phyloP scores from a whole-genome alignment of 1,139 yeast species.

The Debaryomyces fabryi region DNA sequence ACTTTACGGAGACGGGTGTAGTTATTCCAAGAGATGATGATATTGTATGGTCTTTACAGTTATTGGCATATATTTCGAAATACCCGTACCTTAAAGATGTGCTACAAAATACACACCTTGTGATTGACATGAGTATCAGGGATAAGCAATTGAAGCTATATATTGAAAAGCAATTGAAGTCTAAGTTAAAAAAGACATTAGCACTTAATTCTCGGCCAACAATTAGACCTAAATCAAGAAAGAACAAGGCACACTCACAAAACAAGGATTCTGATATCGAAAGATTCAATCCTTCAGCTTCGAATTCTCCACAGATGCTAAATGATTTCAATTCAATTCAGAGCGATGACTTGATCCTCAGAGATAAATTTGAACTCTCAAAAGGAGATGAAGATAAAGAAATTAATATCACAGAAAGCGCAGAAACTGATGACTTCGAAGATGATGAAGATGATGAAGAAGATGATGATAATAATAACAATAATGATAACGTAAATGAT shows the following conservation, averaged over 20 bases:
- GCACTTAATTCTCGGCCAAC: slow-evolving; percentile 37
- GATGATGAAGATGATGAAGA: slow-evolving; percentile 27
- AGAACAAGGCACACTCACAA: slow-evolving; percentile 13
- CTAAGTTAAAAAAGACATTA: slow-evolving; percentile 34
- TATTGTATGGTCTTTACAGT: slow-evolving; percentile 89
- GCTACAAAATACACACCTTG: slow-evolving; percentile 70
- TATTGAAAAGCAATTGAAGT: slow-evolving; percentile 41
- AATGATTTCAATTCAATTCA: slow-evolving; percentile 35
- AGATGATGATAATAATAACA: slow-evolving; percentile 28
- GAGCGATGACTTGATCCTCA: slow-evolving; percentile 38
- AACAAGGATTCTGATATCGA: slow-evolving; percentile 23
- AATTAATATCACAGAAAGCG: slow-evolving; percentile 24
- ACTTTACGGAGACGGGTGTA: slow-evolving; percentile 69
- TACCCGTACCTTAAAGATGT: slow-evolving; percentile 77
- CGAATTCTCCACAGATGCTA: slow-evolving; percentile 47
- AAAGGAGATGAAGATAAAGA: slow-evolving; percentile 13
- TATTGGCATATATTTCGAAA: slow-evolving; percentile 89
- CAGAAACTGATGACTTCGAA: slow-evolving; percentile 32
- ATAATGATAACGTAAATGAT: slow-evolving; percentile 20
- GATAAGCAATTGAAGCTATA: slow-evolving; percentile 45
- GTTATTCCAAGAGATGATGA: slow-evolving; percentile 90
- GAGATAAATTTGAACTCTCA: slow-evolving; percentile 38
- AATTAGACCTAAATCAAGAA: slow-evolving; percentile 42
- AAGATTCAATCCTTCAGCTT: slow-evolving; percentile 40
- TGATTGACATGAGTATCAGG: slow-evolving; percentile 55